A percentile compares a stretch with the other conserved stretches of the same genome.
Evolutionary conservation across 352 stramenopile species (phyloP).

Genomic region (Phytophthora chlamydospora): DNA sequence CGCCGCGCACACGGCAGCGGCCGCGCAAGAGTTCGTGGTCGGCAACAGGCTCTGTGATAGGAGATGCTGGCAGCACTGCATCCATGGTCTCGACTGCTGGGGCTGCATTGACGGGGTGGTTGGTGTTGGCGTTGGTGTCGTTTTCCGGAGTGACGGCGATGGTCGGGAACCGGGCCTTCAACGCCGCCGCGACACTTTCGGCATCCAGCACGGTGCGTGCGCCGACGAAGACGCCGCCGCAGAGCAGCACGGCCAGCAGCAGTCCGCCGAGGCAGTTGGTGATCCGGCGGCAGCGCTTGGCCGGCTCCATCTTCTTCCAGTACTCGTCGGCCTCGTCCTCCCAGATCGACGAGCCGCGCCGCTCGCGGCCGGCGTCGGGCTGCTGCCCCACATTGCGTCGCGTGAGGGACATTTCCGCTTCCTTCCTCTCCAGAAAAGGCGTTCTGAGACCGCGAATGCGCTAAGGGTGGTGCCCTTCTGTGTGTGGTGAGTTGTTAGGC

Average conservation of each 20-base stretch:
- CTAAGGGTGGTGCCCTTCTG: too few species aligned
- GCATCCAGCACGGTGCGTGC: conserved; percentile 15
- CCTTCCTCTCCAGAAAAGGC: conserved; percentile 2
- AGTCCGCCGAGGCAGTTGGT: conserved; percentile 36
- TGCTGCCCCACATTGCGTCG: conserved; percentile 46
- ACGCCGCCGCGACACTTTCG: conserved; percentile 18
- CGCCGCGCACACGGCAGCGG: conserved; percentile 60
- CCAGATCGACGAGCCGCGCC: conserved; percentile 58
- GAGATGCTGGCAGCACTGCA: neutral
- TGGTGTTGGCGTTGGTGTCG: neutral
- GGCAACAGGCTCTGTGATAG: conserved; percentile 2
- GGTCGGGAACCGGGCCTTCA: conserved; percentile 21
- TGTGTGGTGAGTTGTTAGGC: too few species aligned
- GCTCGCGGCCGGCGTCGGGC: conserved; percentile 15
- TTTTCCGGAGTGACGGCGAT: conserved; percentile 15
- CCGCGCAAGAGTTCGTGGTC: conserved; percentile 53
- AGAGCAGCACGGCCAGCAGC: conserved; percentile 28
- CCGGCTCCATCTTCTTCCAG: conserved; percentile 79
- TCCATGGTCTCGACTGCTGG: neutral
- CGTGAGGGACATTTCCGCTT: conserved; percentile 49
- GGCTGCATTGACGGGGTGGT: neutral
- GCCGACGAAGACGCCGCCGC: conserved; percentile 28
- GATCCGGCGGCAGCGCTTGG: conserved; percentile 43
- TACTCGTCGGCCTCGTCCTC: conserved; percentile 70
- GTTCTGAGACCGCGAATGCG: too few species aligned